Conservation (phyloP, 768 basidiomycete species). For the Amanita rimosa region DNA sequence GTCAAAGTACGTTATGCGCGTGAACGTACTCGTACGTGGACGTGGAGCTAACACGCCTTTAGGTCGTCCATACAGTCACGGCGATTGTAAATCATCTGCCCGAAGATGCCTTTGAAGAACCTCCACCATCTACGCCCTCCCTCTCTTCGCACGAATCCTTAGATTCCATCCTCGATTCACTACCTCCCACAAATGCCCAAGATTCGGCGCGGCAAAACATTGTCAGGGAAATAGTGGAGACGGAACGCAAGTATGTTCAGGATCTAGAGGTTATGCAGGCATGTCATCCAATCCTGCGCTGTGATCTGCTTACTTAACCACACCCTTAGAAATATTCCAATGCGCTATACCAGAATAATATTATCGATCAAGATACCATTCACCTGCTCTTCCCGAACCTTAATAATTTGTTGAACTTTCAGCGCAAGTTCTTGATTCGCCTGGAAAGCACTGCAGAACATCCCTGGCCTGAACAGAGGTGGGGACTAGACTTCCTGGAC, state of each 20-base stretch:
- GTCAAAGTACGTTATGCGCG: constrained; percentile 62
- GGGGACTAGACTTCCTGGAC: constrained; percentile 79
- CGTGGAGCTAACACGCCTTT: constrained; percentile 7
- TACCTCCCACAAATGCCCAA: constrained; percentile 40
- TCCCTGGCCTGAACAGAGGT: constrained; percentile 76
- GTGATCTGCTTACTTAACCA: constrained; percentile 10
- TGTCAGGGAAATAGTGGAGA: constrained; percentile 84
- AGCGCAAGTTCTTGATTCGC: constrained; percentile 85
- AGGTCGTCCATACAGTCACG: constrained; percentile 89
- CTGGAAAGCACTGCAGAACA: constrained; percentile 79
- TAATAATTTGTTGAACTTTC: constrained; percentile 92
- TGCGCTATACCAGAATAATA: constrained; percentile 68
- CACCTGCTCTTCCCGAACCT: constrained; percentile 93
- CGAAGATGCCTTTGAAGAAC: constrained; percentile 51
- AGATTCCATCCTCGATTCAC: constrained; percentile 41
- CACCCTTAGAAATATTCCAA: constrained; percentile 73
- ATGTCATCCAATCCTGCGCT: constrained; percentile 16
- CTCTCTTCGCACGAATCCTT: constrained; percentile 46
- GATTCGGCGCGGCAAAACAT: constrained; percentile 67
- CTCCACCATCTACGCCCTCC: constrained; percentile 46
- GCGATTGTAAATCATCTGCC: constrained; percentile 74
- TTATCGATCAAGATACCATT: constrained; percentile 90
- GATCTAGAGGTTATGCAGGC: constrained; percentile 97
- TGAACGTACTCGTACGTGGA: background rate
- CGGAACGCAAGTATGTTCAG: constrained; percentile 93